Evolutionary conservation across 2,329 filamentous ascomycete species (phyloP), one percentile per base, ranked within the genome.

Genomic region (Ophiosphaerella narmari): DNA sequence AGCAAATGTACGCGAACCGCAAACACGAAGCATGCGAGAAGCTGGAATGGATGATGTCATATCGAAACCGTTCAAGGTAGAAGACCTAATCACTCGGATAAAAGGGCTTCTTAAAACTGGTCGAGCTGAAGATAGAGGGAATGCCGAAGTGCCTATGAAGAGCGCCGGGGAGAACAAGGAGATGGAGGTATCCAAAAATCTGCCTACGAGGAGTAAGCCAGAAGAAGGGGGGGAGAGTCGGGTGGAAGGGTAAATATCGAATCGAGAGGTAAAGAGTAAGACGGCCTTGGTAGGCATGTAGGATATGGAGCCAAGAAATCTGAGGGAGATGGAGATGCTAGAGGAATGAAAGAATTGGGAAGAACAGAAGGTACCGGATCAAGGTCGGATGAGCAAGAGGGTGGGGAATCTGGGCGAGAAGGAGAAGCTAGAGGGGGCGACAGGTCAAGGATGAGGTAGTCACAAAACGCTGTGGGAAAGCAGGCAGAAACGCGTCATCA

Each of bases 41-140:
- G 70, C 73, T 5, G 73, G 73, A 6, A 74, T 73, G 61, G 68
- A 75, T 38, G 68, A 71, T 16, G 61, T 74, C 13, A 75, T 69
- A 21, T 70, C 68, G 39, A 75, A 75, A 44, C 73, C 73, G 0
- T 70, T 73, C 59, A 73, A 73, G 43, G 69, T 73, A 3, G 66
- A 72, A 14, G 69, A 70, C 39, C 45, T 73, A 14, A 62, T 71
- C 4, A 59, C 56, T 31, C 70, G 64, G 39, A 68, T 73, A 6
- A 52, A 45, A n/a, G 46, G 41, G 13, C 40, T 67, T 1, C 52
- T 60, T 1, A 41, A 59, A 11, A 45, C 44, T 9, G 39, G 26
- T 29, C 7, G 26, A 48, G 45, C 49, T 5, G 35, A 42, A 13
- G 23, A 36, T 9, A 31, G 14, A 23, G 12, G 7, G 12, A 14